Conservation (phyloP, 768 basidiomycete genomes). For the Pisolithus orientalis region DNA sequence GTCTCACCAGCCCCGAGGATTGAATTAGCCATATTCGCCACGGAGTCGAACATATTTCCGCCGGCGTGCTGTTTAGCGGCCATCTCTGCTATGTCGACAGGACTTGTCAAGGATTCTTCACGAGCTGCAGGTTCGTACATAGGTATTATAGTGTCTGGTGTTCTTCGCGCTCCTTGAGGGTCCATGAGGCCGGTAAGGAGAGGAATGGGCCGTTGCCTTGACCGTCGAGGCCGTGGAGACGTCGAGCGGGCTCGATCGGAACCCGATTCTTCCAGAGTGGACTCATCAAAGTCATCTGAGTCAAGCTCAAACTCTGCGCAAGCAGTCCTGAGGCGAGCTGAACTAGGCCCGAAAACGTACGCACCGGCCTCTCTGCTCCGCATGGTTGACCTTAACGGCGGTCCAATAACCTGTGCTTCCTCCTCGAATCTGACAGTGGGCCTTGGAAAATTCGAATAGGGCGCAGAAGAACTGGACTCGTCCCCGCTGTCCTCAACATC, state of each 20-base stretch:
- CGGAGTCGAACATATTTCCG: slow-evolving; percentile 71
- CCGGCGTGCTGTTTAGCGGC: slow-evolving; percentile 60
- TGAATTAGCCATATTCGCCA: slow-evolving; percentile 94
- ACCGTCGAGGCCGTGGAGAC: slow-evolving; percentile 28
- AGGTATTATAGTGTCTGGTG: slow-evolving; percentile 50
- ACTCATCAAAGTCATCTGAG: slow-evolving; percentile 71
- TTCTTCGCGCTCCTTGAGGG: slow-evolving; percentile 48
- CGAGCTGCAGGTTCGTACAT: slow-evolving; percentile 32
- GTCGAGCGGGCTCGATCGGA: slow-evolving; percentile 15
- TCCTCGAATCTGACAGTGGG: slow-evolving; percentile 62
- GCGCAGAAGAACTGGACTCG: slow-evolving; percentile 26
- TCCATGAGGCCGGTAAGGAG: slow-evolving; percentile 78
- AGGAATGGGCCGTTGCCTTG: slow-evolving; percentile 57
- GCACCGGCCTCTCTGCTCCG: slow-evolving; percentile 78
- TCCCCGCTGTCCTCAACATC: slow-evolving; percentile 49
- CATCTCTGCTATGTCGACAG: slow-evolving; percentile 60
- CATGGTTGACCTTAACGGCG: slow-evolving; percentile 63
- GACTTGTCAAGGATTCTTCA: slow-evolving; percentile 12
- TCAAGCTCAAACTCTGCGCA: slow-evolving; percentile 76
- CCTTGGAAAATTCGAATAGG: slow-evolving; percentile 30
- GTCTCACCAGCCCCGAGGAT: slow-evolving; percentile 84
- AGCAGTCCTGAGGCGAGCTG: slow-evolving; percentile 6
- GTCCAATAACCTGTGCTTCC: slow-evolving; percentile 61
- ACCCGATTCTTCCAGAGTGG: slow-evolving; percentile 25
- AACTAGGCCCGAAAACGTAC: slow-evolving; percentile 29